A percentile compares a stretch with the other conserved stretches of the same genome.
Conservation (phyloP, 176 grass and related monocot species). For the Cenchrus americanus region DNA sequence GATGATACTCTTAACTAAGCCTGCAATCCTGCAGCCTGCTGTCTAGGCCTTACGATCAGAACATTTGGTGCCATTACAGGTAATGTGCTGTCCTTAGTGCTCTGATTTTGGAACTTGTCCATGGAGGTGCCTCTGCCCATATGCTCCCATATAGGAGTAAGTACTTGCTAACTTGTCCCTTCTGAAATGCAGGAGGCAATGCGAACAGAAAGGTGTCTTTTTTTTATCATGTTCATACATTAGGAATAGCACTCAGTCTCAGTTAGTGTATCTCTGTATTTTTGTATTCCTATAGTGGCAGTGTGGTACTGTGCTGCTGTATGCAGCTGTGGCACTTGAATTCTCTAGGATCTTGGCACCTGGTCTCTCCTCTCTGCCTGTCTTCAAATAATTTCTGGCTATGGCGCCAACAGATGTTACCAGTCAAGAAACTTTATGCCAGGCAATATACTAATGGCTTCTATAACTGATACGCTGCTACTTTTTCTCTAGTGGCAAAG, state of each 20-base stretch:
- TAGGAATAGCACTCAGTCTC: neutral
- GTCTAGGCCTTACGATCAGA: slow-evolving; percentile 34
- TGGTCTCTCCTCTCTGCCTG: neutral
- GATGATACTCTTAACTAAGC: slow-evolving; percentile 46
- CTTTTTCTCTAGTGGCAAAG: slow-evolving; percentile 9
- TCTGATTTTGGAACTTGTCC: slow-evolving; percentile 26
- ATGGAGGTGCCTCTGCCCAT: neutral
- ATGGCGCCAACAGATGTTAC: neutral
- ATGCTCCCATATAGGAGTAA: neutral
- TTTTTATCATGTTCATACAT: neutral
- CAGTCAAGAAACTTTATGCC: slow-evolving; percentile 31
- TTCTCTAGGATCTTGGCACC: slow-evolving; percentile 21
- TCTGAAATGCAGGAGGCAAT: neutral
- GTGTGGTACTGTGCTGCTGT: neutral
- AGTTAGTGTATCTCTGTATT: neutral
- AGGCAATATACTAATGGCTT: slow-evolving; percentile 12
- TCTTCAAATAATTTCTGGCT: slow-evolving; percentile 14
- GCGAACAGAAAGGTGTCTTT: neutral
- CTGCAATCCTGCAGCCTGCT: slow-evolving; percentile 20
- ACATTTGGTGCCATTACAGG: slow-evolving; percentile 41
- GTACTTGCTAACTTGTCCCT: neutral
- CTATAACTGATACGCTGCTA: slow-evolving; percentile 5
- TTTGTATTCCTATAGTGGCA: neutral
- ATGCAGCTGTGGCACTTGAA: neutral
- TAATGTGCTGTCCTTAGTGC: slow-evolving; percentile 29